These are phyloP conservation scores for Teunomyces lycoperdinae DNA, from an alignment of 805 yeast species.

Conservation along the genomic window DNA sequence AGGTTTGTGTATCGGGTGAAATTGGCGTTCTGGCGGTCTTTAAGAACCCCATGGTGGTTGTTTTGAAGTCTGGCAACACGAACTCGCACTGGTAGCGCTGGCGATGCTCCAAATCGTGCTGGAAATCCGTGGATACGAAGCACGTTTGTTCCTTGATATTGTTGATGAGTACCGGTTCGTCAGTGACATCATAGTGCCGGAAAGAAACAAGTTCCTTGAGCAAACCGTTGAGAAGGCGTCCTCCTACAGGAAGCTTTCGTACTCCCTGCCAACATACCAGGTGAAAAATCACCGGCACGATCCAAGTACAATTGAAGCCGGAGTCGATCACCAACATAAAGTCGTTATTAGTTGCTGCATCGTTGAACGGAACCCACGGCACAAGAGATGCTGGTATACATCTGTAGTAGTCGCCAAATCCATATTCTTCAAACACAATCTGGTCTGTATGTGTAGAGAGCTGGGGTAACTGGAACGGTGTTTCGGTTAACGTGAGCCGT, in stretches of 20 bases:
- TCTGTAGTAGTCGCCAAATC: conserved; percentile 67
- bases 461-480: conserved; percentile 78
- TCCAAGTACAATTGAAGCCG: conserved; percentile 85
- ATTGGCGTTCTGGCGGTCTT: conserved; percentile 24
- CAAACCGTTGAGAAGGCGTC: conserved; percentile 77
- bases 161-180: conserved; percentile 81
- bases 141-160: conserved; percentile 79
- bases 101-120: conserved; percentile 39
- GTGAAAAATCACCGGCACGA: conserved; percentile 80
- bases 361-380: conserved; percentile 49
- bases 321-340: conserved; percentile 81
- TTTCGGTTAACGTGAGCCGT: conserved; percentile 71
- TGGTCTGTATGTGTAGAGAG: conserved; percentile 85
- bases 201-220: conserved; percentile 83
- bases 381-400: conserved; percentile 59
- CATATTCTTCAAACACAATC: conserved; percentile 91
- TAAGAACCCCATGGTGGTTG: conserved; percentile 74
- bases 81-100: conserved; percentile 54
- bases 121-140: conserved; percentile 63
- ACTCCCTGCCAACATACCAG: conserved; percentile 74
- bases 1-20: conserved; percentile 53
- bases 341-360: conserved; percentile 36
- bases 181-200: conserved; percentile 89
- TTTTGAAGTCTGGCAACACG: conserved; percentile 83
- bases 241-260: conserved; percentile 80